Evolutionary conservation across 225 moss, liverwort and hornwort genomes (phyloP).

Genomic region (Polytrichum commune): DNA sequence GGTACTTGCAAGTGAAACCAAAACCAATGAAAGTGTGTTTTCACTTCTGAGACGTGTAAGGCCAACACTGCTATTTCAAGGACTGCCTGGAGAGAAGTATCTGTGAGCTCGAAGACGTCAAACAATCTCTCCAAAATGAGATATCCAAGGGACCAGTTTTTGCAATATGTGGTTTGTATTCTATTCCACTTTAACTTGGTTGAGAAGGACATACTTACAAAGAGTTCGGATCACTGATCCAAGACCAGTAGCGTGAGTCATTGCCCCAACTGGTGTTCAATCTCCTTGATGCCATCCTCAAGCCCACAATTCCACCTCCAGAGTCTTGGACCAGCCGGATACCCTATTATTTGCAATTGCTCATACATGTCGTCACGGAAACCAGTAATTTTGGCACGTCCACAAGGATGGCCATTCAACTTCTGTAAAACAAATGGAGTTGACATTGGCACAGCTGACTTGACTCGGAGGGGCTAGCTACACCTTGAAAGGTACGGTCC

Average conservation of each 20-base stretch:
- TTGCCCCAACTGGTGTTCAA: neutral
- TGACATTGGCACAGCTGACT: too few species aligned
- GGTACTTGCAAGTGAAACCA: neutral
- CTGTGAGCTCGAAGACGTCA: neutral
- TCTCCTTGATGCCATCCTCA: conserved; percentile 2
- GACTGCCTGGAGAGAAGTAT: neutral
- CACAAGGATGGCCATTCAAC: too few species aligned
- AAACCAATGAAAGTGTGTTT: neutral
- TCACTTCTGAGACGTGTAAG: too few species aligned
- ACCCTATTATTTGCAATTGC: neutral
- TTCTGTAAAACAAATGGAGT: too few species aligned
- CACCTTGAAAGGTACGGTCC: too few species aligned
- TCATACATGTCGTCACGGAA: too few species aligned
- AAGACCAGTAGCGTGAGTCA: neutral
- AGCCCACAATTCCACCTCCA: neutral
- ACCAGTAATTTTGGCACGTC: too few species aligned
- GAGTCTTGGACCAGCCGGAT: neutral
- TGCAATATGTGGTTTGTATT: too few species aligned
- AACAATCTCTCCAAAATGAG: neutral
- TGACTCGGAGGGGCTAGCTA: too few species aligned
- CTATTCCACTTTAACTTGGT: neutral
- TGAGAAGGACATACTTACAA: neutral
- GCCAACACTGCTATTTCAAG: too few species aligned
- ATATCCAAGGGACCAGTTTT: neutral
- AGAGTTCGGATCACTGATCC: neutral